Evolutionary conservation across 768 basidiomycete species (phyloP), one percentile per base, ranked within the genome.

Genomic region (Auriscalpium microsporum): DNA sequence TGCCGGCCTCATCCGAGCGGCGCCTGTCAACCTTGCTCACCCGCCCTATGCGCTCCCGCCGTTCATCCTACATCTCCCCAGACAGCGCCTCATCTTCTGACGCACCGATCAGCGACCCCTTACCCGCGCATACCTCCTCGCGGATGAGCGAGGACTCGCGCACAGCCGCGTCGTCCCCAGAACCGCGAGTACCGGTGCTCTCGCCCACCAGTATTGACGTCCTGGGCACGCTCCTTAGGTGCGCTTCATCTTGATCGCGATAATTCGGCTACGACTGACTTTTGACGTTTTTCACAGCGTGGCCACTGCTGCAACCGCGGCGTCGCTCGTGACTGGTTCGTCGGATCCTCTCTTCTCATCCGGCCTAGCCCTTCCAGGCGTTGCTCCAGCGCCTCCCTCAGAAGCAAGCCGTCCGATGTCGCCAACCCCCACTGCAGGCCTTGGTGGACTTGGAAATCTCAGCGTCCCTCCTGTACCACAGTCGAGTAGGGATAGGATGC

Each of bases 241-340:
- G 63, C 48, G 78, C 71, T 3, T 23, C 49, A 45, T 42, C 42
- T 17, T 42, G 35, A 51, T 53, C 36, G 49, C 54, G 50, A 49
- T 17, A 13, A 16, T 13, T 33, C 49, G 14, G 36, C 5, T 10
- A 19, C 11, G 48, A 57, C 54, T 48, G 14, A 47, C 52, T 28
- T 35, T 17, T 42, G 23, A 55, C 37, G 14, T 21, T 23, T 28
- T 16, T 17, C 65, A 49, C 58, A 88, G 90, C 62, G 90, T 92
- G 35, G 90, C 90, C 4, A 89, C 90, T n/a, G 87, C 90, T 10
- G 90, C 90, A n/a, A 91, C 90, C 1, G 90, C 90, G 1, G 88
- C 87, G 8, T 92, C 90, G 3, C 76, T 90, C 33, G 75, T 89
- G n/a, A 83, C 84, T 1, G 87, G 87, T 37, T 79, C 83, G 21